Evolutionary conservation across 225 moss, liverwort and hornwort genomes (phyloP).

Genomic region (Asterella californica): DNA sequence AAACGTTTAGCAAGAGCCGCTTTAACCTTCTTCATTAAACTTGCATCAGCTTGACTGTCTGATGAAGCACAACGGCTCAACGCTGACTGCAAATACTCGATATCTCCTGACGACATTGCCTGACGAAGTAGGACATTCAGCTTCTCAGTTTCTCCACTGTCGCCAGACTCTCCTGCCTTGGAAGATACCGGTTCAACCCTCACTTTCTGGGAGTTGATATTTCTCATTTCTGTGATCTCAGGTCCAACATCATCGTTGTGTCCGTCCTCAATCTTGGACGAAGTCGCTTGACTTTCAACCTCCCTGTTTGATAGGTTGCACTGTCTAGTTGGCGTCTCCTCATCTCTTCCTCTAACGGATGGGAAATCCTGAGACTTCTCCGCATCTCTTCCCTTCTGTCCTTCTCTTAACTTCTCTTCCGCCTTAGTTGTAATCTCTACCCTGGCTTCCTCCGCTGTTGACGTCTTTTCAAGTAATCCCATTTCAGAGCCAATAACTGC

Average conservation of each 20-base stretch:
- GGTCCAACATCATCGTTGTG: not conserved
- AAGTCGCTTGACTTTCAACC: not conserved
- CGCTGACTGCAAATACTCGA: constrained; percentile 17
- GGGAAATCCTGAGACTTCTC: not conserved
- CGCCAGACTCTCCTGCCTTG: not conserved
- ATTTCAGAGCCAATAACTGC: not conserved
- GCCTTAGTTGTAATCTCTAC: not conserved
- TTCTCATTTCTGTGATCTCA: not conserved
- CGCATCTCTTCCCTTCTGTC: not conserved
- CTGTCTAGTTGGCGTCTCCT: not conserved
- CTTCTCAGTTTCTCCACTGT: not conserved
- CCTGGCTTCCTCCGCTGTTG: not conserved
- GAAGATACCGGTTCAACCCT: not conserved
- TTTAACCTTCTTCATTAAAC: constrained; percentile 20
- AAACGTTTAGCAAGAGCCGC: constrained; percentile 15
- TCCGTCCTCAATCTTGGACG: not conserved
- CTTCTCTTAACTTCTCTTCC: constrained; percentile 5
- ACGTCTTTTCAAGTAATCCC: not conserved
- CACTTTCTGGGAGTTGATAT: not conserved
- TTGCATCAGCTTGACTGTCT: constrained; percentile 11
- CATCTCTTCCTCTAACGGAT: not conserved
- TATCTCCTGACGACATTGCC: constrained; percentile 19
- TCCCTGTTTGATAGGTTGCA: too few species aligned
- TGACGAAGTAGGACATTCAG: constrained; percentile 6
- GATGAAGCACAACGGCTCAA: constrained; percentile 8